phyloP scores from a whole-genome alignment of 257 asterid species.

The Jacaranda mimosifolia region DNA sequence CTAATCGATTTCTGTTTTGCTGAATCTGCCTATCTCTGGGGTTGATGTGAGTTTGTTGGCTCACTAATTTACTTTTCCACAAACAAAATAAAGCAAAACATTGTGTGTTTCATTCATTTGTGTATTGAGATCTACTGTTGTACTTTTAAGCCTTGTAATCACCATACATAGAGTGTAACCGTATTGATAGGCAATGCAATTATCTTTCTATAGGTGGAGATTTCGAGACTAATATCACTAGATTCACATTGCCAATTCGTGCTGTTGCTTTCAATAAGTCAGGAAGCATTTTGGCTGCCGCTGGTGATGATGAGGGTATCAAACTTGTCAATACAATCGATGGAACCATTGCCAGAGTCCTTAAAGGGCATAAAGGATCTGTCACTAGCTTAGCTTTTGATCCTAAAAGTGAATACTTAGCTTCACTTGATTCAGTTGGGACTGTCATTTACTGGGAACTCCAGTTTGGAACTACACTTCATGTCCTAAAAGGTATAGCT shows the following conservation, averaged over 20 bases:
- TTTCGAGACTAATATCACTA: conserved; percentile 88
- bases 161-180: background rate
- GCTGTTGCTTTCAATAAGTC: conserved; percentile 89
- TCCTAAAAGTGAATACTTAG: conserved; percentile 88
- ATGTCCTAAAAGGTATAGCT: conserved; percentile 82
- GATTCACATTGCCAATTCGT: conserved; percentile 94
- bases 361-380: conserved; percentile 93
- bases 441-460: conserved; percentile 94
- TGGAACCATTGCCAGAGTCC: conserved; percentile 90
- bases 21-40: background rate
- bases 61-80: too few relatives aligned
- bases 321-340: conserved; percentile 93
- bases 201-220: conserved; percentile 74
- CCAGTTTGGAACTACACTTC: conserved; percentile 79
- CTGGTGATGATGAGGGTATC: conserved; percentile 96
- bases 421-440: conserved; percentile 90
- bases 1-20: background rate
- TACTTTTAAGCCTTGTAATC: background rate
- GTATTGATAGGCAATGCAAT: conserved; percentile 16
- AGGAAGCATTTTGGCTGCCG: conserved; percentile 92
- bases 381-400: conserved; percentile 93
- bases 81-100: background rate
- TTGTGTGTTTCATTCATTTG: background rate
- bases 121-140: conserved; percentile 6
- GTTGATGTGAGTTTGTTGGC: background rate